phyloP scores from a whole-genome alignment of 495 filamentous ascomycete species.

The Neurospora africana region DNA sequence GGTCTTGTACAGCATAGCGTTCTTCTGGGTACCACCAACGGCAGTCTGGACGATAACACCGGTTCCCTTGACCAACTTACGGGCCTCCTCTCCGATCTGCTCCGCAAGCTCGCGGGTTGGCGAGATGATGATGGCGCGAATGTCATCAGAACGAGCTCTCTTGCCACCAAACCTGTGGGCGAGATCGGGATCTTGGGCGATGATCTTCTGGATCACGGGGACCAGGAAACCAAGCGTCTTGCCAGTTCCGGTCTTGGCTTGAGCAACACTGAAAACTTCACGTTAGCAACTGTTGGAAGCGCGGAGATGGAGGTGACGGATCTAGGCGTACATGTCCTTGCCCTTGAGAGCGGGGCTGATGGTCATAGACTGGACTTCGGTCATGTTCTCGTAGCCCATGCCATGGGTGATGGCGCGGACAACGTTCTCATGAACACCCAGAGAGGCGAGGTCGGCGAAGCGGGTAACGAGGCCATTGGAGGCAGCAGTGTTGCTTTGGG shows the following conservation, averaged over 20 bases:
- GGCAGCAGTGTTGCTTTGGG: constrained; percentile 2
- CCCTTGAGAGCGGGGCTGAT: constrained; percentile 70
- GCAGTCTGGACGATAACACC: constrained; percentile 71
- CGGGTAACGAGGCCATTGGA: constrained; percentile 38
- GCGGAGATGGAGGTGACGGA: not conserved
- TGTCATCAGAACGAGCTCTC: constrained; percentile 47
- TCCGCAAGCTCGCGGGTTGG: constrained; percentile 92
- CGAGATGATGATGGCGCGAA: constrained; percentile 83
- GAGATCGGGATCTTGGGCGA: constrained; percentile 46
- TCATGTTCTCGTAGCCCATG: constrained; percentile 80
- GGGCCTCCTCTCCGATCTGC: constrained; percentile 81
- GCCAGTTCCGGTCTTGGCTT: constrained; percentile 81
- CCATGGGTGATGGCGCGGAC: constrained; percentile 57
- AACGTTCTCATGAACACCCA: constrained; percentile 52
- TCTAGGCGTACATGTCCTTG: constrained; percentile 60
- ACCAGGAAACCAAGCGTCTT: constrained; percentile 80
- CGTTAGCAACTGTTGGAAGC: constrained; percentile 3
- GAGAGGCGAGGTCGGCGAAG: constrained; percentile 57
- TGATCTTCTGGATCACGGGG: constrained; percentile 62
- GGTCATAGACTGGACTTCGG: constrained; percentile 78
- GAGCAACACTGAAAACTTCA: constrained; percentile 54
- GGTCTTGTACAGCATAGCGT: constrained; percentile 47
- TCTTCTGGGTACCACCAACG: constrained; percentile 80
- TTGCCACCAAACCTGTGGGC: constrained; percentile 14
- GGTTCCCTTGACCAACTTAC: constrained; percentile 54